These are phyloP conservation scores for Epichloe gansuensis DNA, from an alignment of 2,329 filamentous ascomycete species.

Conservation along the genomic window DNA sequence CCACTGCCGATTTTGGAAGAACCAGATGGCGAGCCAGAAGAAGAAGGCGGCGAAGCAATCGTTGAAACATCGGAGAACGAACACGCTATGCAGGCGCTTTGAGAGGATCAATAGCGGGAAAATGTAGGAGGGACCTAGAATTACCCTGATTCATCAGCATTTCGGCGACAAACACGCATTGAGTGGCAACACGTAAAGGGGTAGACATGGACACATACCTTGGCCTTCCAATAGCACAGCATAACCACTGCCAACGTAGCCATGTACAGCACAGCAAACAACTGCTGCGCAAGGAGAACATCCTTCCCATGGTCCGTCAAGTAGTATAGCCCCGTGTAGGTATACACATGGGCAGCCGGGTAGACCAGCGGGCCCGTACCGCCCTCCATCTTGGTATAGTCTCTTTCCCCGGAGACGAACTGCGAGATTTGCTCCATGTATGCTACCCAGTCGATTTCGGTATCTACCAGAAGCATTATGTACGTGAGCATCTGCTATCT, in stretches of 20 bases:
- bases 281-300: slow-evolving; percentile 66
- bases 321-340: slow-evolving; percentile 68
- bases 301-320: slow-evolving; percentile 66
- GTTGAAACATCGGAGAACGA: slow-evolving; percentile 87
- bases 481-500: neutral
- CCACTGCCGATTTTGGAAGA: slow-evolving; percentile 66
- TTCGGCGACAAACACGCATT: neutral
- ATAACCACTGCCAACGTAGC: slow-evolving; percentile 64
- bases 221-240: slow-evolving; percentile 65
- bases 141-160: neutral
- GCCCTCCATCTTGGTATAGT: slow-evolving; percentile 77
- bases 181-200: neutral
- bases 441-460: slow-evolving; percentile 93
- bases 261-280: slow-evolving; percentile 76
- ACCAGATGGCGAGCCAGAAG: slow-evolving; percentile 69
- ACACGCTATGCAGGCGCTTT: slow-evolving; percentile 89
- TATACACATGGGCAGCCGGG: slow-evolving; percentile 86
- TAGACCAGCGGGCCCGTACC: slow-evolving; percentile 91
- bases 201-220: slow-evolving; percentile 31
- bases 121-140: slow-evolving; percentile 65
- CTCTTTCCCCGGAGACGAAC: slow-evolving; percentile 71
- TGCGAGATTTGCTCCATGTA: slow-evolving; percentile 91
- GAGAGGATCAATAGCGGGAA: slow-evolving; percentile 78
- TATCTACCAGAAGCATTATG: slow-evolving; percentile 44
- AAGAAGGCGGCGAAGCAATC: slow-evolving; percentile 81